Conservation (phyloP, 306 rosid genomes). For the Gynostemma pentaphyllum region DNA sequence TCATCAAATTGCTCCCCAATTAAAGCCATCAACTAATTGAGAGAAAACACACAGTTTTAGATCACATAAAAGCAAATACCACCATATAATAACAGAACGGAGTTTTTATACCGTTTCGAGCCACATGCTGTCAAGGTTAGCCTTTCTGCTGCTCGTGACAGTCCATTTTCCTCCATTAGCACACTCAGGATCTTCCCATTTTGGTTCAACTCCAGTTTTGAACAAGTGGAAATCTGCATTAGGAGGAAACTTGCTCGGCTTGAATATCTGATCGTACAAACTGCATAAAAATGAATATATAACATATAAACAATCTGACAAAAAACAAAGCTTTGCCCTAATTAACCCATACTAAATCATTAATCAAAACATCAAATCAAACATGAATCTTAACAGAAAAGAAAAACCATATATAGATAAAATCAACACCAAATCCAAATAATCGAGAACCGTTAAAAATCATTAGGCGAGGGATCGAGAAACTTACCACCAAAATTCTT, state of each 20-base stretch:
- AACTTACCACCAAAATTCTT: conserved; percentile 83
- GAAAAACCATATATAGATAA: background rate
- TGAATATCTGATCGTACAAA: conserved; percentile 70
- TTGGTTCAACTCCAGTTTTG: conserved; percentile 82
- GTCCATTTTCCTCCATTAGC: conserved; percentile 97
- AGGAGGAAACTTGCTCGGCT: conserved; percentile 64
- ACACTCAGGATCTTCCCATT: conserved; percentile 99
- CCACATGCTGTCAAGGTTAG: conserved; percentile 76
- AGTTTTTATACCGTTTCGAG: conserved; percentile 67
- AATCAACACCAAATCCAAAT: background rate
- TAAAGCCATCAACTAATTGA: conserved; percentile 77
- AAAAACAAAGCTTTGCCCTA: background rate
- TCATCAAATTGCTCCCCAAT: conserved; percentile 95
- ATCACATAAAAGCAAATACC: background rate
- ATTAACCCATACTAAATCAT: background rate
- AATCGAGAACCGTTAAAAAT: no score
- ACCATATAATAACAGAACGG: background rate
- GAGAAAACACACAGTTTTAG: background rate
- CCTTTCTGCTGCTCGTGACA: conserved; percentile 38
- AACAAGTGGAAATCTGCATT: conserved; percentile 79
- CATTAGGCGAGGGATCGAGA: background rate
- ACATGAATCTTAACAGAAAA: background rate
- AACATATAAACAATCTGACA: background rate
- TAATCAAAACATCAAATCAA: background rate
- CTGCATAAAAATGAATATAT: conserved; percentile 22